Conservation (phyloP, 805 yeast genomes). For the Cyberlindnera amylophila region DNA sequence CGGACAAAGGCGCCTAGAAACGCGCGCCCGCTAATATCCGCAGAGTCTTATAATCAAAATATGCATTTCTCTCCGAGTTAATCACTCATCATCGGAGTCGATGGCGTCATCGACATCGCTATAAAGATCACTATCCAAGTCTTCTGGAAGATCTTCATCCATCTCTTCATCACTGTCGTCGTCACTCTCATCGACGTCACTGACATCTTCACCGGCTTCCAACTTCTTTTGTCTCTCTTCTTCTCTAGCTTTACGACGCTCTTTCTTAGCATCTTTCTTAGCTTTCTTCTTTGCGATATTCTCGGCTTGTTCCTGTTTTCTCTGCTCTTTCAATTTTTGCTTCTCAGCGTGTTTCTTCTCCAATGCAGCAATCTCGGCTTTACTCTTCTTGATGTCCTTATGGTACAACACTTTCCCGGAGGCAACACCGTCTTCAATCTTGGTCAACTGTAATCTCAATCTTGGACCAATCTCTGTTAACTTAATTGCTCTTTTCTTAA, state of each 20-base stretch:
- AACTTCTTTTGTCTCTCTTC: slow-evolving; percentile 30
- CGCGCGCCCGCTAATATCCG: too few relatives aligned
- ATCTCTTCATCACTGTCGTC: slow-evolving; percentile 32
- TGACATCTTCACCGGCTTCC: slow-evolving; percentile 26
- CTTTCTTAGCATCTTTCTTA: slow-evolving; percentile 67
- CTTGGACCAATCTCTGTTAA: slow-evolving; percentile 93
- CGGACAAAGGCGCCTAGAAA: too few relatives aligned
- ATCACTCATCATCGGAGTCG: slow-evolving; percentile 17
- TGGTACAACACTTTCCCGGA: slow-evolving; percentile 87
- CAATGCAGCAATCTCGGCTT: slow-evolving; percentile 53
- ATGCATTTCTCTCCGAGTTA: neutral
- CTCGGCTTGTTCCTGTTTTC: slow-evolving; percentile 75
- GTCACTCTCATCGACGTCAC: slow-evolving; percentile 32
- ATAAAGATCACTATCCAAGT: slow-evolving; percentile 43
- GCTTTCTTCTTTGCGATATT: slow-evolving; percentile 74
- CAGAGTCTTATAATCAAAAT: too few relatives aligned
- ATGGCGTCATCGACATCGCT: slow-evolving; percentile 38
- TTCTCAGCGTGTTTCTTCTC: slow-evolving; percentile 65
- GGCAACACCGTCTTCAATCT: slow-evolving; percentile 91
- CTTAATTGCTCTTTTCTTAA: slow-evolving; percentile 78
- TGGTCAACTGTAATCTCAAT: slow-evolving; percentile 65
- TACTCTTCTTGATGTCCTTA: slow-evolving; percentile 59
- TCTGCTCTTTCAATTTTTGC: slow-evolving; percentile 58
- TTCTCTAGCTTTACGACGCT: slow-evolving; percentile 57
- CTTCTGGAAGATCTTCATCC: slow-evolving; percentile 40